phyloP scores from a whole-genome alignment of 176 grass and related monocot genomes.

The Dendrocalamus sinicus region DNA sequence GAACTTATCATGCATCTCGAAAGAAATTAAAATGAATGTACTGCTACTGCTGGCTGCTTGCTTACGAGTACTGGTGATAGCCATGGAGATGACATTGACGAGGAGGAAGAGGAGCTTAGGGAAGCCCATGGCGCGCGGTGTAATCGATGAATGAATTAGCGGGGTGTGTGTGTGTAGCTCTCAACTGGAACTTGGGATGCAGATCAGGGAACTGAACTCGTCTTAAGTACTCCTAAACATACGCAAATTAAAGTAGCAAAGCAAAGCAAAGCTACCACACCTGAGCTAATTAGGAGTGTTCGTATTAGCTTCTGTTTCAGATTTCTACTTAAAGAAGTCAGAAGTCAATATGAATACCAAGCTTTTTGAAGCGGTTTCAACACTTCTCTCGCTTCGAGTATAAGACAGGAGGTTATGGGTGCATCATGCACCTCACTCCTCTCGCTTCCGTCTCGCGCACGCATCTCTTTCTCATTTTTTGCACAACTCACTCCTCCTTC shows the following conservation, averaged over 20 bases:
- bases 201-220: background rate
- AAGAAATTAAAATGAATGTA: background rate
- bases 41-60: background rate
- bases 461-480: no score
- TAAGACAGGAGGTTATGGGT: accelerated
- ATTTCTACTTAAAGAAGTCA: background rate
- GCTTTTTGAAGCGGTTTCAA: no score
- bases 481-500: no score
- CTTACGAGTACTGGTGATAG: conserved; percentile 1
- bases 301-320: background rate
- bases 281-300: background rate
- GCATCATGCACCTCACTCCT: no score
- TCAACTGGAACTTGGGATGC: background rate
- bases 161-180: background rate
- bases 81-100: conserved; percentile 28
- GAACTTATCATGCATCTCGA: no score
- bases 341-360: no score
- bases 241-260: background rate
- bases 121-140: background rate
- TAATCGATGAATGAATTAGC: no score
- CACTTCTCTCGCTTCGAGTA: no score
- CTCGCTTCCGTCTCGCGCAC: no score
- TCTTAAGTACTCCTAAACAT: no score
- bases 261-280: background rate
- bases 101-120: conserved; percentile 11